These are phyloP conservation scores for Papilionanthe hybrid DNA, from an alignment of 116 monocot genomes.

Conservation along the genomic window DNA sequence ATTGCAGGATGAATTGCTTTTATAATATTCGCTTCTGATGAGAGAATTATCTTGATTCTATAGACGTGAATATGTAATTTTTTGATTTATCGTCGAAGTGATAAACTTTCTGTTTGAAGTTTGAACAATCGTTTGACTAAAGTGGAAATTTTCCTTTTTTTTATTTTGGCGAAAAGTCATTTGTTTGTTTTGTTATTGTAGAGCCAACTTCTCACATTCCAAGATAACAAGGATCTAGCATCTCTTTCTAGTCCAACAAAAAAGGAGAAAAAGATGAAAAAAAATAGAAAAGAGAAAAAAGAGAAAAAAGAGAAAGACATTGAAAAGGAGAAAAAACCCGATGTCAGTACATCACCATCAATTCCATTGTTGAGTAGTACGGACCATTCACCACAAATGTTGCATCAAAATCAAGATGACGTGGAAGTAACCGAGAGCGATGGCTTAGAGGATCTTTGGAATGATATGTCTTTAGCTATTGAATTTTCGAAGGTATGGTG, in stretches of 20 bases:
- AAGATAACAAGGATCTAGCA: not conserved
- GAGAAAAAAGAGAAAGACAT: not conserved
- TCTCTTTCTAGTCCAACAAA: not conserved
- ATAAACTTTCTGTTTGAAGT: not conserved
- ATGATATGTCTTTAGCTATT: slow-evolving; percentile 70
- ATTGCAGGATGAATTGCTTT: not conserved
- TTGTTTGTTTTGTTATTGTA: not conserved
- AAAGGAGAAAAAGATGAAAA: slow-evolving; percentile 3
- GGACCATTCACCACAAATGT: slow-evolving; percentile 12
- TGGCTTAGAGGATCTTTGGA: slow-evolving; percentile 75
- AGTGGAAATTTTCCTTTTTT: not conserved
- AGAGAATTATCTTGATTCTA: not conserved
- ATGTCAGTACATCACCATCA: slow-evolving; percentile 15
- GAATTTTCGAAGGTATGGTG: slow-evolving; percentile 58
- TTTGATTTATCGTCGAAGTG: not conserved
- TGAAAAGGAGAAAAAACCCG: slow-evolving; percentile 1
- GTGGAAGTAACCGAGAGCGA: slow-evolving; percentile 38
- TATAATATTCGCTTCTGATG: not conserved
- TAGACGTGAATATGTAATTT: not conserved
- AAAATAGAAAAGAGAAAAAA: not conserved
- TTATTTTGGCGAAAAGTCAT: not conserved
- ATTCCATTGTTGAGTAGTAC: slow-evolving; percentile 2
- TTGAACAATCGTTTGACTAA: not conserved
- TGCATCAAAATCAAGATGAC: slow-evolving; percentile 18
- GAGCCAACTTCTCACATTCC: not conserved